phyloP scores from a whole-genome alignment of 805 yeast species.

The Jamesozyma piceae region DNA sequence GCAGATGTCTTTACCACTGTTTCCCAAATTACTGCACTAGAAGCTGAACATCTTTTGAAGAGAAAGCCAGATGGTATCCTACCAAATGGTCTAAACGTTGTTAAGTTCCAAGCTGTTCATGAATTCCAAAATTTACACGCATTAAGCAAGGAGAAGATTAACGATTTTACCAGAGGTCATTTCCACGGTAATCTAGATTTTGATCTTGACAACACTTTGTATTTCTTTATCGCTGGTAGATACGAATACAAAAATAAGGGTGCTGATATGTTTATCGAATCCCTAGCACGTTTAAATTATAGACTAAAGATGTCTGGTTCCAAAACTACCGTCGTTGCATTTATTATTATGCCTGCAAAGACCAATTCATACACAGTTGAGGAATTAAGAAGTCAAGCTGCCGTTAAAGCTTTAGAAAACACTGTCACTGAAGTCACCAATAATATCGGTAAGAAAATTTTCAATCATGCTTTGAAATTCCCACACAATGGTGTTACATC shows the following conservation, averaged over 20 bases:
- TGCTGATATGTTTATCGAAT: constrained; percentile 87
- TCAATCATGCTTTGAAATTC: constrained; percentile 80
- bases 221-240: constrained; percentile 94
- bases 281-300: constrained; percentile 86
- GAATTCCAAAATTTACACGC: constrained; percentile 97
- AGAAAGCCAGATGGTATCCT: constrained; percentile 96
- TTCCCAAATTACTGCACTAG: constrained; percentile 91
- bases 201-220: constrained; percentile 84
- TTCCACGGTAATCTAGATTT: constrained; percentile 95
- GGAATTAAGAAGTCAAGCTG: constrained; percentile 93
- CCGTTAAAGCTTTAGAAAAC: constrained; percentile 77
- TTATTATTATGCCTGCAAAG: constrained; percentile 95
- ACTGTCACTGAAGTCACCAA: constrained; percentile 83
- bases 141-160: constrained; percentile 77
- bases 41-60: constrained; percentile 83
- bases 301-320: constrained; percentile 72
- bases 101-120: constrained; percentile 93
- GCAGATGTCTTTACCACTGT: constrained; percentile 97
- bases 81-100: constrained; percentile 93
- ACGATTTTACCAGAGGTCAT: constrained; percentile 92
- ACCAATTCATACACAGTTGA: constrained; percentile 93
- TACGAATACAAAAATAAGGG: constrained; percentile 96
- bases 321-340: constrained; percentile 89
- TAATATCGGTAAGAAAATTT: constrained; percentile 74
- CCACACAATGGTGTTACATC: constrained; percentile 40